Percentiles rank a stretch among this genome's conserved stretches.
These are phyloP conservation scores for Chenopodium album DNA, from an alignment of 148 eudicot species.

Conservation along the genomic window DNA sequence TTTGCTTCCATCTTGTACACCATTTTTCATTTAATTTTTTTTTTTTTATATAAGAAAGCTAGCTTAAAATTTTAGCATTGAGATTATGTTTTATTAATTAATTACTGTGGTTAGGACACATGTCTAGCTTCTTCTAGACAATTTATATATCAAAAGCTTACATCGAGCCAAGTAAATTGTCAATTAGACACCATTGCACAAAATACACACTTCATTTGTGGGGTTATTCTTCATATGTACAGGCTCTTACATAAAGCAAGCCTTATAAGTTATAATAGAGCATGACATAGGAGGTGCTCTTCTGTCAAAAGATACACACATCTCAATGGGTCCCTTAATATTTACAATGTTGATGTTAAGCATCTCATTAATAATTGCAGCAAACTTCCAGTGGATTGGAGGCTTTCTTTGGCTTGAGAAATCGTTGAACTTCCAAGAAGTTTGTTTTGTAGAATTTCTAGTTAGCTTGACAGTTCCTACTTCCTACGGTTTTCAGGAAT, in stretches of 20 bases:
- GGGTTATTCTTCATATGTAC: background rate
- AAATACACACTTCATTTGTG: background rate
- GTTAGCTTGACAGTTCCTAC: background rate
- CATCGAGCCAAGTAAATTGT: background rate
- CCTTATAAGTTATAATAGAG: background rate
- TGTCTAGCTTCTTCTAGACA: background rate
- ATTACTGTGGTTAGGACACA: background rate
- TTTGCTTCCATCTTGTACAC: no score
- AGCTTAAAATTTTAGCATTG: background rate
- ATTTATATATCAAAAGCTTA: background rate
- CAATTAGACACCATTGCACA: background rate
- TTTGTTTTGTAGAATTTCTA: background rate
- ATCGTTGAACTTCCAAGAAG: background rate
- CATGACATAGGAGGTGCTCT: background rate
- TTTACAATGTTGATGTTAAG: background rate
- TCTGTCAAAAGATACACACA: background rate
- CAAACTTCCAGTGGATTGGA: background rate
- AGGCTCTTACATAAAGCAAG: background rate
- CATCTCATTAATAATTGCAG: background rate
- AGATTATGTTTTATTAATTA: background rate
- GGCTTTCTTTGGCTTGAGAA: background rate
- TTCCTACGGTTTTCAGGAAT: background rate
- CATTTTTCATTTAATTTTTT: no score
- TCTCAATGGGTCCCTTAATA: background rate
- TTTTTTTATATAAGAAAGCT: no score